Evolutionary conservation across 805 yeast genomes (phyloP).

Genomic region (Debaryomyces tyrocola): DNA sequence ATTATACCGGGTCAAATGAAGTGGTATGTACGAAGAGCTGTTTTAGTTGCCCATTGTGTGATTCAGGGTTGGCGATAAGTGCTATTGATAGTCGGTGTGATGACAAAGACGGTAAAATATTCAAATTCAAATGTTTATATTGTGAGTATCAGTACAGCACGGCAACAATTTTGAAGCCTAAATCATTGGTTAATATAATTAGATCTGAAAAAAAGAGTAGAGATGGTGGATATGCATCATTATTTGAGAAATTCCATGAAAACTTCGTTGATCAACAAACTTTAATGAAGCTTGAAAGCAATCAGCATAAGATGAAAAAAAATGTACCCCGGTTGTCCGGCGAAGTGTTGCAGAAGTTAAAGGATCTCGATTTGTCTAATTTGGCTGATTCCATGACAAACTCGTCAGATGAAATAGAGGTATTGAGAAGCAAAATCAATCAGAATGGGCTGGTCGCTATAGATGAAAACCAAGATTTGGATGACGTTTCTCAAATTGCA

Average conservation of each 20-base stretch:
- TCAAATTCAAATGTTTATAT: constrained; percentile 36
- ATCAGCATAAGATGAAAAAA: neutral
- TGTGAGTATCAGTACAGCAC: constrained; percentile 39
- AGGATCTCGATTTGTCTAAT: constrained; percentile 3
- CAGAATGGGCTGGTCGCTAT: neutral
- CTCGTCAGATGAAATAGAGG: neutral
- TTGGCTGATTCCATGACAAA: neutral
- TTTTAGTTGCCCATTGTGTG: constrained; percentile 39
- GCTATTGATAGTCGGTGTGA: constrained; percentile 12
- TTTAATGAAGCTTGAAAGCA: neutral
- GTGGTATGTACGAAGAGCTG: constrained; percentile 37
- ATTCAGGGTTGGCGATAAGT: constrained; percentile 23
- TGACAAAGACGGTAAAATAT: constrained; percentile 29
- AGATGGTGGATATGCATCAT: neutral
- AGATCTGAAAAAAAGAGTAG: constrained; percentile 5
- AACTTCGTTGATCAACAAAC: neutral
- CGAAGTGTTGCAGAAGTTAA: constrained; percentile 4
- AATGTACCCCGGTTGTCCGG: neutral
- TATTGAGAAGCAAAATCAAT: neutral
- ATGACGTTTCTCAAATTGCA: constrained; percentile 4
- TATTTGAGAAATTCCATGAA: neutral
- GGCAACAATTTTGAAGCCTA: constrained; percentile 39
- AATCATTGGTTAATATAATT: constrained; percentile 29
- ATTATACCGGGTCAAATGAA: constrained; percentile 26
- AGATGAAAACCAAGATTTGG: constrained; percentile 5